phyloP scores from a whole-genome alignment of 176 grass and related monocot species.

The Oryza rufipogon region DNA sequence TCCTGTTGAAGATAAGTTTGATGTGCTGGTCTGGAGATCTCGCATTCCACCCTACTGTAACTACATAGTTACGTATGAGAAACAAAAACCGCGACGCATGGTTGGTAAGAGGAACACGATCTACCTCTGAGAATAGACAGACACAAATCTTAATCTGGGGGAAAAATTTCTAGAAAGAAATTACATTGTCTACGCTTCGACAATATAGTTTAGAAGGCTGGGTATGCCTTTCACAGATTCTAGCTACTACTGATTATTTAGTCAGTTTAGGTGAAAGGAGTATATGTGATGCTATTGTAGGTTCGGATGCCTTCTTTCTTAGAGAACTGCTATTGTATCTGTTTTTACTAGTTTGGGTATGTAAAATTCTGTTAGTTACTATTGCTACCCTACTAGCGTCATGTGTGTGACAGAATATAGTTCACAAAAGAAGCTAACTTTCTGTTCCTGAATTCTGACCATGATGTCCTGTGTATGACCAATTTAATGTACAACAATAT shows the following conservation, averaged over 20 bases:
- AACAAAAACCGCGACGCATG: neutral
- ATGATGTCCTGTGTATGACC: no score
- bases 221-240: neutral
- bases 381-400: no score
- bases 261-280: neutral
- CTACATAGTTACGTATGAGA: constrained; percentile 11
- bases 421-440: neutral
- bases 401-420: neutral
- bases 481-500: no score
- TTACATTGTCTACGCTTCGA: neutral
- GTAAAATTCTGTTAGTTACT: neutral
- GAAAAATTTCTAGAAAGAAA: neutral
- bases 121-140: neutral
- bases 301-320: neutral
- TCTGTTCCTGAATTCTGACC: neutral
- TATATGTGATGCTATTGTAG: neutral
- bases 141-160: neutral
- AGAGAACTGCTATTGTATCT: neutral
- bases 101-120: neutral
- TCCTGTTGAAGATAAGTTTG: constrained; percentile 21
- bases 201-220: neutral
- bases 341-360: neutral
- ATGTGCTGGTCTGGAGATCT: constrained; percentile 25
- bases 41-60: constrained; percentile 17
- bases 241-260: neutral